Percentiles rank a stretch among this genome's conserved stretches.
phyloP scores from a whole-genome alignment of 2,329 filamentous ascomycete species.

The Fusarium secorum region DNA sequence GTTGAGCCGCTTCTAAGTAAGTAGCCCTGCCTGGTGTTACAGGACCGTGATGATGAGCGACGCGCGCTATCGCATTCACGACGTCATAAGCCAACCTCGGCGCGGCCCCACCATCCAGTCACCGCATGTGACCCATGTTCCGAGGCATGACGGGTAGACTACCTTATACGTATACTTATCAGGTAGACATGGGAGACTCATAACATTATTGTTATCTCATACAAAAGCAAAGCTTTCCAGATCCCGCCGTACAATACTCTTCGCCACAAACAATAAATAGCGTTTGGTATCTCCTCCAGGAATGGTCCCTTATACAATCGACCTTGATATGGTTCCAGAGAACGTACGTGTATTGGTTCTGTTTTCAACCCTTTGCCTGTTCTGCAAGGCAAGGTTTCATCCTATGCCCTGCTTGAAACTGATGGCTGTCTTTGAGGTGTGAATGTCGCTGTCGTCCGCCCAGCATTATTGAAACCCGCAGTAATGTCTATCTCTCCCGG shows the following conservation, averaged over 20 bases:
- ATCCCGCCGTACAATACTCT: neutral
- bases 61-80: constrained; percentile 12
- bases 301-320: neutral
- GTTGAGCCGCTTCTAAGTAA: constrained; percentile 7
- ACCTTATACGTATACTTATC: neutral
- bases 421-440: constrained; percentile 55
- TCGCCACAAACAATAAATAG: neutral
- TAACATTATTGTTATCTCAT: neutral
- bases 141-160: constrained; percentile 8
- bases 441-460: constrained; percentile 56
- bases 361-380: neutral
- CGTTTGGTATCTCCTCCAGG: neutral
- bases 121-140: constrained; percentile 32
- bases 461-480: constrained; percentile 48
- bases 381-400: neutral
- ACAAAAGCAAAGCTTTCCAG: neutral
- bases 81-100: constrained; percentile 37
- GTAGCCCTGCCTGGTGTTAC: neutral
- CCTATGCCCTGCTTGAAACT: constrained; percentile 57
- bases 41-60: neutral
- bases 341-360: neutral
- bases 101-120: neutral
- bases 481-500: constrained; percentile 64
- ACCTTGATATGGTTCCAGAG: neutral
- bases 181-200: neutral